phyloP scores from a whole-genome alignment of 345 rosid species.

The Noccaea caerulescens region DNA sequence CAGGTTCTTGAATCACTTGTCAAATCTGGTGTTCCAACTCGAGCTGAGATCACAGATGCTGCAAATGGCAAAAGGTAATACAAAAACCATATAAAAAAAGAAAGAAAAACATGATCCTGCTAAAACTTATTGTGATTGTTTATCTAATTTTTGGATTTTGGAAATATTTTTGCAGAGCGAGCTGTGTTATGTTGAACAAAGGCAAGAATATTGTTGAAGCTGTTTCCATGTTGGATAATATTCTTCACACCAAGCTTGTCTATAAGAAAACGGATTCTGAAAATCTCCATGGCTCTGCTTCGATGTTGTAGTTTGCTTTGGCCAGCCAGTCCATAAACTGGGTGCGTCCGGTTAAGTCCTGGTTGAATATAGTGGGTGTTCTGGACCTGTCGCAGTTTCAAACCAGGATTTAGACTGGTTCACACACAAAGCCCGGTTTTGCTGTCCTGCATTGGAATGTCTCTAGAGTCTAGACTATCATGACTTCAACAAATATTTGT shows the following conservation, averaged over 20 bases:
- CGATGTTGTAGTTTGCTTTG: slow-evolving; percentile 15
- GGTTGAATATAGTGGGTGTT: background rate
- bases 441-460: slow-evolving; percentile 15
- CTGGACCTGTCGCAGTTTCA: slow-evolving; percentile 1
- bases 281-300: slow-evolving; percentile 13
- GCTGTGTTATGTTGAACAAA: slow-evolving; percentile 75
- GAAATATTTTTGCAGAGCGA: slow-evolving; percentile 45
- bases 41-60: slow-evolving; percentile 81
- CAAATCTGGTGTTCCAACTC: slow-evolving; percentile 64
- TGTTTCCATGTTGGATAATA: slow-evolving; percentile 58
- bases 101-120: background rate
- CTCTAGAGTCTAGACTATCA: background rate
- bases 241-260: slow-evolving; percentile 47
- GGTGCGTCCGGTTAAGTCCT: slow-evolving; percentile 22
- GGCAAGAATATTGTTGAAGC: slow-evolving; percentile 60
- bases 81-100: background rate
- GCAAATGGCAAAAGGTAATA: slow-evolving; percentile 58
- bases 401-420: slow-evolving; percentile 1
- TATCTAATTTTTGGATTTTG: slow-evolving; percentile 11
- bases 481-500: too few relatives aligned
- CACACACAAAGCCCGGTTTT: slow-evolving; percentile 2
- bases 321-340: slow-evolving; percentile 15
- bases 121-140: background rate
- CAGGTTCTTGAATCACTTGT: slow-evolving; percentile 76
- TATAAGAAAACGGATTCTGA: slow-evolving; percentile 42